These are phyloP conservation scores for Globisporangium okanoganense DNA, from an alignment of 352 stramenopile species.

Conservation along the genomic window DNA sequence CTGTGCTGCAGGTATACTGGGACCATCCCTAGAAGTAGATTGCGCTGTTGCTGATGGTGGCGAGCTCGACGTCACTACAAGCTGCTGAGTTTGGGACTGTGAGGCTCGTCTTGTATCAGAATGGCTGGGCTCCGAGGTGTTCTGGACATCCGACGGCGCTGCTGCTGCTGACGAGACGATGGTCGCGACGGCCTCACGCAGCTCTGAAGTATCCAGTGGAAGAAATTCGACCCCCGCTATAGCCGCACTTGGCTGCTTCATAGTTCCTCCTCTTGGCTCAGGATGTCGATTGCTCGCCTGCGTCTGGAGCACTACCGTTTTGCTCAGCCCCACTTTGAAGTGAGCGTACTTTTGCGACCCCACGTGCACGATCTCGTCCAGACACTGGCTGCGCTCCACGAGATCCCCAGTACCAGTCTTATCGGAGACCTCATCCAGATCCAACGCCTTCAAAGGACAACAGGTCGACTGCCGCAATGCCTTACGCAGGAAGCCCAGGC, in stretches of 20 bases:
- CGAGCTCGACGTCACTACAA: background rate
- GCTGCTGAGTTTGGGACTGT: background rate
- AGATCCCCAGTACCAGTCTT: background rate
- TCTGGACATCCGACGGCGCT: background rate
- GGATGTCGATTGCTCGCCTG: background rate
- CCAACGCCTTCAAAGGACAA: conserved; percentile 16
- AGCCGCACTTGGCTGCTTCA: background rate
- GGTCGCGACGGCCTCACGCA: background rate
- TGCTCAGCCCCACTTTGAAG: background rate
- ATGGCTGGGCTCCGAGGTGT: background rate
- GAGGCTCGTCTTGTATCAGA: background rate
- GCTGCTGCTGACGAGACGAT: background rate
- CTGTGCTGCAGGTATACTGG: background rate
- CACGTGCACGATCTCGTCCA: background rate
- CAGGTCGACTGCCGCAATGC: background rate
- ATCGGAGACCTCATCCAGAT: conserved; percentile 4
- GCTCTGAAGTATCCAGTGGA: background rate
- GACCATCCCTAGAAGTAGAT: background rate
- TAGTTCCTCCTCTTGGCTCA: background rate
- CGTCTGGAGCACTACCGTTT: background rate
- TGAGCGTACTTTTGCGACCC: conserved; percentile 10
- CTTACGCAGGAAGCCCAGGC: conserved; percentile 5
- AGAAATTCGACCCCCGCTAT: background rate
- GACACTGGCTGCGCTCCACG: background rate
- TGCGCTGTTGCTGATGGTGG: background rate